Evolutionary conservation across 306 rosid species (phyloP), one percentile per base, ranked within the genome.

Genomic region (Vachellia collinsii): DNA sequence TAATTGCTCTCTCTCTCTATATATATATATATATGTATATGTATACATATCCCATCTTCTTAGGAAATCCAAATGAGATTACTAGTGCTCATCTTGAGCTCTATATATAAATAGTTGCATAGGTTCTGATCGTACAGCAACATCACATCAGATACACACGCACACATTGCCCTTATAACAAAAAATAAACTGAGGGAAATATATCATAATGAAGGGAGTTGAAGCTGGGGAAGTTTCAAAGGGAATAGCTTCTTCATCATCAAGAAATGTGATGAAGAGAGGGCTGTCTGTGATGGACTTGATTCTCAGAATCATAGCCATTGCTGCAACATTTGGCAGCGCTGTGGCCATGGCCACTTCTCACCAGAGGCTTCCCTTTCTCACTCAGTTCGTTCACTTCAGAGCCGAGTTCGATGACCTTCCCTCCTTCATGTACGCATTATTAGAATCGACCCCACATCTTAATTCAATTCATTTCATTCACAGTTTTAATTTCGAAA

Each of bases 361-460:
- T 37, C 20, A 81, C 50, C 78, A 87, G 74, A 87, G 75, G n/a
- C 90, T 87, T 71, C 87, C 86, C 36, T 87, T 87, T 84, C 70
- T 77, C 25, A 81, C 90, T 12, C 73, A 54, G 56, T 87, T 87
- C 67, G 25, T 87, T n/a, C 76, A 44, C 72, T 87, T 87, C 84
- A 75, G 84, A 37, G 90, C 87, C 75, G 75, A 84, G 82, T 87
- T 65, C 76, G 82, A 84, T 79, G 88, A 90, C 46, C 85, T 90
- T 61, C 97, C 97, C 42, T 62, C 86, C 3, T 81, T 92, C 34
- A 81, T 79, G 97, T 92, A 74, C 83, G 87, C 11, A 7, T 44
- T 44, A 10, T 1, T 44, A 47, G 51, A 47, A 47, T 47, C 51
- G 17, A 47, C 51, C 11, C 3, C 51, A 10, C 12, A 2, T 3